Evolutionary conservation across 331 rosid genomes (phyloP).

Genomic region (Pyrus hybrid): DNA sequence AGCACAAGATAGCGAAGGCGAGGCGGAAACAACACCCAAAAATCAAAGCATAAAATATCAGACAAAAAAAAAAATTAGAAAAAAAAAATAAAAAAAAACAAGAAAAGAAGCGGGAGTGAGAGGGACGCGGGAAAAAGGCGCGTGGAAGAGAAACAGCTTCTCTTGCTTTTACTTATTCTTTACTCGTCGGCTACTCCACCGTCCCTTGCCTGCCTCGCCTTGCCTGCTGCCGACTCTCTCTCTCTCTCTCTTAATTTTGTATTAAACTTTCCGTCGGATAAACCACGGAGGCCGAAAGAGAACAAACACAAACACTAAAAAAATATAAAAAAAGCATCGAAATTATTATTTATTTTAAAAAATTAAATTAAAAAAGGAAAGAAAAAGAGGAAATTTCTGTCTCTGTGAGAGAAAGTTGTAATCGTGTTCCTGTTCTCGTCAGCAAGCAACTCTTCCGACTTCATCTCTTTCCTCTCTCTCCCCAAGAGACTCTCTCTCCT

Average conservation of each 20-base stretch:
- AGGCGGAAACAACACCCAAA: too few relatives aligned
- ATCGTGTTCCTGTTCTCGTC: conserved; percentile 23
- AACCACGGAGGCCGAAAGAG: conserved; percentile 6
- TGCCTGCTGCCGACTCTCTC: conserved; percentile 20
- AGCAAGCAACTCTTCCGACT: conserved; percentile 9
- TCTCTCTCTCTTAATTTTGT: neutral
- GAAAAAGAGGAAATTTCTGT: conserved; percentile 1
- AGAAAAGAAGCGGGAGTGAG: neutral
- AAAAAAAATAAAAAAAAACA: neutral
- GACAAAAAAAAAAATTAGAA: too few relatives aligned
- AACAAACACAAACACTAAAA: neutral
- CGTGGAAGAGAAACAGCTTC: conserved; percentile 10
- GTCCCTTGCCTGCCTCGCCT: neutral
- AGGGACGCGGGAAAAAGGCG: conserved; percentile 4
- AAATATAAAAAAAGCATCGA: neutral
- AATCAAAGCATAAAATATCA: too few relatives aligned
- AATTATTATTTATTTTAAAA: neutral
- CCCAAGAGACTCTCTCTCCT: conserved; percentile 2
- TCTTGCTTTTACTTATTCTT: conserved; percentile 22
- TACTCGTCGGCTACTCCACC: conserved; percentile 31
- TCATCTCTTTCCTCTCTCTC: neutral
- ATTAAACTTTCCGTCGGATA: conserved; percentile 16
- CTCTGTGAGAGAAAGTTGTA: conserved; percentile 16
- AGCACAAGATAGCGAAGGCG: neutral
- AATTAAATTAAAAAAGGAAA: neutral